A percentile compares a stretch with the other conserved stretches of the same genome.
Conservation (phyloP, 108 stramenopile species). For the Fistulifera solaris region DNA sequence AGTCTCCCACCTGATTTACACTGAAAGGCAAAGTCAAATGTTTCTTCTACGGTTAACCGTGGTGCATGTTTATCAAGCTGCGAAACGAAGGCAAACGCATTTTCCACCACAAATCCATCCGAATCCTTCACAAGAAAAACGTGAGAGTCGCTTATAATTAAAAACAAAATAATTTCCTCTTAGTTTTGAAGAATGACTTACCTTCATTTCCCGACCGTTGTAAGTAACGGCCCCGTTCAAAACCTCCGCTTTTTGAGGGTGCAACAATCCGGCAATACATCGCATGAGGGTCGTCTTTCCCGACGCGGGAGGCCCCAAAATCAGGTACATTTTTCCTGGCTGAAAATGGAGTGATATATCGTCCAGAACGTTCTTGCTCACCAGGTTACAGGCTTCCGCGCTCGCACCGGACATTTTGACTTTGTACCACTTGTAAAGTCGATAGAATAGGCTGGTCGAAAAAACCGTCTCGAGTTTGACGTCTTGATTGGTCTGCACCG, state of each 20-base stretch:
- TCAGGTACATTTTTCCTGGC: constrained; percentile 50
- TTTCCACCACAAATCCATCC: constrained; percentile 18
- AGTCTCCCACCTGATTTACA: constrained; percentile 40
- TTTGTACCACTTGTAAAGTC: constrained; percentile 14
- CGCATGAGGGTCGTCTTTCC: constrained; percentile 54
- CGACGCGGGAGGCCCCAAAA: constrained; percentile 41
- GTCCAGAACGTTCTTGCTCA: constrained; percentile 22
- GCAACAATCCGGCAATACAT: constrained; percentile 54
- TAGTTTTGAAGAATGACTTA: constrained; percentile 4
- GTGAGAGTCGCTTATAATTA: neutral
- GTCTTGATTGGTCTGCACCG: constrained; percentile 13
- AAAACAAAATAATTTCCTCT: neutral
- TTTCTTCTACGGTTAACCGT: constrained; percentile 64
- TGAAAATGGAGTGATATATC: constrained; percentile 48
- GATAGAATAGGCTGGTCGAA: constrained; percentile 26
- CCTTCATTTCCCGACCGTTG: constrained; percentile 8
- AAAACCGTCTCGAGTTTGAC: constrained; percentile 36
- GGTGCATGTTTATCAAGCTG: constrained; percentile 67
- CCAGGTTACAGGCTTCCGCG: neutral
- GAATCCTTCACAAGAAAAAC: constrained; percentile 9
- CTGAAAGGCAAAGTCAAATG: constrained; percentile 64
- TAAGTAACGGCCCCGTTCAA: constrained; percentile 12
- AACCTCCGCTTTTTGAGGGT: constrained; percentile 19
- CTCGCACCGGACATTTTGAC: neutral
- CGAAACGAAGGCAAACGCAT: constrained; percentile 42